A percentile compares a stretch with the other conserved stretches of the same genome.
phyloP scores from a whole-genome alignment of 805 yeast species.

The Barnettozyma populi region DNA sequence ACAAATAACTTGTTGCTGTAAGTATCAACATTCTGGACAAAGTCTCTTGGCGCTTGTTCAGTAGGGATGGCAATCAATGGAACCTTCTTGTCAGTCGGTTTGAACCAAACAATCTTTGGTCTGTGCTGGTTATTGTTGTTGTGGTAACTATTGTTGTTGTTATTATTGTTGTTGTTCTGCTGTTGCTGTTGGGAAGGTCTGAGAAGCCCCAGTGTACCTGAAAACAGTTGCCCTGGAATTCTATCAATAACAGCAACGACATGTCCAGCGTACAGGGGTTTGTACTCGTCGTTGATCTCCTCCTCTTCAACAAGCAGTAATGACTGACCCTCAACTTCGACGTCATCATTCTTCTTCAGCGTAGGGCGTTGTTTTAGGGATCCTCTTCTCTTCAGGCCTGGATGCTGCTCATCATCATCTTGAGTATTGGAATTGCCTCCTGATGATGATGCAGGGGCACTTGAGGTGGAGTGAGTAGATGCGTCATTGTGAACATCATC shows the following conservation, averaged over 20 bases:
- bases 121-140: slow-evolving; percentile 28
- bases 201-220: slow-evolving; percentile 88
- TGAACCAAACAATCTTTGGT: slow-evolving; percentile 98
- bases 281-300: slow-evolving; percentile 85
- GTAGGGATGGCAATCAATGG: slow-evolving; percentile 98
- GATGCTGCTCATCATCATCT: slow-evolving; percentile 26
- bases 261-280: slow-evolving; percentile 96
- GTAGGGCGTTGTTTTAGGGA: slow-evolving; percentile 93
- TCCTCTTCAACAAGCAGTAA: slow-evolving; percentile 89
- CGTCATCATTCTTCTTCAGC: slow-evolving; percentile 96
- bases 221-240: slow-evolving; percentile 92
- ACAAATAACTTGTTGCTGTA: slow-evolving; percentile 82
- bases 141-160: slow-evolving; percentile 16
- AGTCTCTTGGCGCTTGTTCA: slow-evolving; percentile 94
- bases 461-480: slow-evolving; percentile 40
- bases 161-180: slow-evolving; percentile 6
- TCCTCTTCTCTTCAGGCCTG: slow-evolving; percentile 68
- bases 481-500: slow-evolving; percentile 82
- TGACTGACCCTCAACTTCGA: slow-evolving; percentile 97
- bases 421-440: slow-evolving; percentile 3
- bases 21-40: slow-evolving; percentile 83
- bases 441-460: slow-evolving; percentile 8
- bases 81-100: slow-evolving; percentile 96
- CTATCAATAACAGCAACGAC: slow-evolving; percentile 97
- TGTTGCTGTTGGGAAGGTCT: slow-evolving; percentile 87